Percentiles rank a stretch among this genome's conserved stretches.
Conservation (phyloP, 2,329 filamentous ascomycete genomes). For the Penicillium nordicum region DNA sequence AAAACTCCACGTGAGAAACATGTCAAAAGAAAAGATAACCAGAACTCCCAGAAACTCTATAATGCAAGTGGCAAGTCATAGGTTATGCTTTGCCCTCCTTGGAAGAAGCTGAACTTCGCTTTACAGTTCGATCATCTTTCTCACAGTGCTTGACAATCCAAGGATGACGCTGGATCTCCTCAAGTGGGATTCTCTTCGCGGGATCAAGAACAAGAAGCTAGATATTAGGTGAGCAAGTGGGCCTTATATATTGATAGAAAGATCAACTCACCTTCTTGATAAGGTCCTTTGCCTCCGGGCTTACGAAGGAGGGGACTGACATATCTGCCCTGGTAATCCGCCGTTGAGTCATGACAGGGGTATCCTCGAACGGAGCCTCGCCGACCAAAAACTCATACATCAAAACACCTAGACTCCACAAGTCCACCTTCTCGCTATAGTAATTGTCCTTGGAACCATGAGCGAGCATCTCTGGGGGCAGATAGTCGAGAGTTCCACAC, state of each 20-base stretch:
- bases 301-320: constrained; percentile 86
- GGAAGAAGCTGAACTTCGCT: constrained; percentile 42
- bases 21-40: constrained; percentile 13
- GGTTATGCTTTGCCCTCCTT: constrained; percentile 34
- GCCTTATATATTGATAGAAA: neutral
- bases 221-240: constrained; percentile 20
- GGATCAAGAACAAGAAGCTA: constrained; percentile 88
- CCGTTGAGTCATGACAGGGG: constrained; percentile 87
- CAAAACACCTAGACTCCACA: constrained; percentile 93
- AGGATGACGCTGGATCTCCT: constrained; percentile 83
- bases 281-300: constrained; percentile 81
- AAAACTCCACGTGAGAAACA: constrained; percentile 17
- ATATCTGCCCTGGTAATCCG: constrained; percentile 88
- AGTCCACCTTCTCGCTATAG: constrained; percentile 91
- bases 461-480: constrained; percentile 96
- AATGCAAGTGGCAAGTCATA: constrained; percentile 8
- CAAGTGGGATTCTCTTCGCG: constrained; percentile 85
- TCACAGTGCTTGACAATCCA: constrained; percentile 97
- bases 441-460: constrained; percentile 76
- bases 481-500: constrained; percentile 95
- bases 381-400: constrained; percentile 96
- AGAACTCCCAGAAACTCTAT: constrained; percentile 19
- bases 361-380: constrained; percentile 95
- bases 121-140: constrained; percentile 46
- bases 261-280: constrained; percentile 71